Evolutionary conservation across 495 filamentous ascomycete species (phyloP).

Genomic region (Sphaerosporella brunnea): DNA sequence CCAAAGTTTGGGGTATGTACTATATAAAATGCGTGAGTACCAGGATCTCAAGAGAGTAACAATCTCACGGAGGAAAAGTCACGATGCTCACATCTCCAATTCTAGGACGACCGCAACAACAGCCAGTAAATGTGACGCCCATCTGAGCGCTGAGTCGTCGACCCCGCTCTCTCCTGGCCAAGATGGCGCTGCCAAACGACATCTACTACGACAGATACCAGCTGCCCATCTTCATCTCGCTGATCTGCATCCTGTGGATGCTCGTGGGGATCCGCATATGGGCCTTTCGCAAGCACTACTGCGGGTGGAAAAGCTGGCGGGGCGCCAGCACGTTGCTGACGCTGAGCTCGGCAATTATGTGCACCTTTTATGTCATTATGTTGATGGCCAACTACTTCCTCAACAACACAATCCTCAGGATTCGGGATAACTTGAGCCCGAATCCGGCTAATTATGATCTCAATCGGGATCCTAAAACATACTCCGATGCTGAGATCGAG

Average conservation of each 20-base stretch:
- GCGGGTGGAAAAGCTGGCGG: neutral
- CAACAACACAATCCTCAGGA: neutral
- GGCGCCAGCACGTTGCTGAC: neutral
- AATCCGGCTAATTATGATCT: neutral
- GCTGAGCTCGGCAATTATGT: neutral
- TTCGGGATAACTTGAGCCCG: neutral
- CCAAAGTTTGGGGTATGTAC: too few species aligned
- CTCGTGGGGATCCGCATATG: constrained; percentile 4
- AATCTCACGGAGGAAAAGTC: too few species aligned
- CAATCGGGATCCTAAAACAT: neutral
- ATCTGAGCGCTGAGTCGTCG: too few species aligned
- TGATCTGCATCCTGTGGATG: neutral
- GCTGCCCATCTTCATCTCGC: neutral
- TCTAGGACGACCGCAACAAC: too few species aligned
- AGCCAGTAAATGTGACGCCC: too few species aligned
- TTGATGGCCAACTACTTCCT: neutral
- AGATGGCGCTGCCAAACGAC: constrained; percentile 1
- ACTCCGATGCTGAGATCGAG: neutral
- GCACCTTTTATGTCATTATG: neutral
- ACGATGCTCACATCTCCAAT: too few species aligned
- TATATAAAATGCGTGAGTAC: too few species aligned
- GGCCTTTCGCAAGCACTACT: neutral
- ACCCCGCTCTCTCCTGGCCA: too few species aligned
- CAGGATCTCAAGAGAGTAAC: too few species aligned
- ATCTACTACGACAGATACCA: constrained; percentile 7